phyloP scores from a whole-genome alignment of 768 basidiomycete species.

The Solioccasus polychromus region DNA sequence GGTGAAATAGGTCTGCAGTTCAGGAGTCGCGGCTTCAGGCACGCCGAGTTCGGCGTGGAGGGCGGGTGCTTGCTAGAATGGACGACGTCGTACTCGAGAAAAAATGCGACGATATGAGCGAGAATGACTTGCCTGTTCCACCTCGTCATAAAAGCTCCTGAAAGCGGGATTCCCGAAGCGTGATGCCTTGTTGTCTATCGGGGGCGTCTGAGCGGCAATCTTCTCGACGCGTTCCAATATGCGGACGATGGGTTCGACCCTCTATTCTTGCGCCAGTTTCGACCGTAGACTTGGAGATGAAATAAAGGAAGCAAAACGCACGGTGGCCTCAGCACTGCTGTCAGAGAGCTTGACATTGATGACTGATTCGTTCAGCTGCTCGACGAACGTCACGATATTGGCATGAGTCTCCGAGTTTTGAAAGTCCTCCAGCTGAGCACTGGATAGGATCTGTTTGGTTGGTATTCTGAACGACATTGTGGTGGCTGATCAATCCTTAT shows the following conservation, averaged over 20 bases:
- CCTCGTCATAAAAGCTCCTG: conserved; percentile 82
- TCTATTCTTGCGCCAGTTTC: conserved; percentile 41
- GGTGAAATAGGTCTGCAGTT: conserved; percentile 76
- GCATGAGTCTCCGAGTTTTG: conserved; percentile 69
- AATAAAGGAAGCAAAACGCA: conserved; percentile 38
- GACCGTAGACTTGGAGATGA: neutral
- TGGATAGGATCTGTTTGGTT: conserved; percentile 71
- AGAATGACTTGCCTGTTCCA: conserved; percentile 52
- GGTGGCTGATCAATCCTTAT: conserved; percentile 10
- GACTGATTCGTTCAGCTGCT: conserved; percentile 71
- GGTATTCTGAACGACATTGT: conserved; percentile 47
- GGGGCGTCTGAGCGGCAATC: conserved; percentile 69
- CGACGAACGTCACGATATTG: conserved; percentile 67
- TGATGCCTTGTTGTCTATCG: conserved; percentile 86
- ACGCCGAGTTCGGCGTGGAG: conserved; percentile 65
- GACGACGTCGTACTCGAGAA: neutral
- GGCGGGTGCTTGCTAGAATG: conserved; percentile 44
- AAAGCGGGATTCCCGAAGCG: conserved; percentile 98
- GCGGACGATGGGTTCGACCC: conserved; percentile 55
- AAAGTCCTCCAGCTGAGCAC: conserved; percentile 79
- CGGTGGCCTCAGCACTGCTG: conserved; percentile 54
- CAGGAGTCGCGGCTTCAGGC: conserved; percentile 54
- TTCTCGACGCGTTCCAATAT: conserved; percentile 67
- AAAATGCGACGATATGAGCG: neutral
- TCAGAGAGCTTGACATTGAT: conserved; percentile 75